These are phyloP conservation scores for Theileria parva DNA, from an alignment of 169 alveolate species.

Conservation along the genomic window DNA sequence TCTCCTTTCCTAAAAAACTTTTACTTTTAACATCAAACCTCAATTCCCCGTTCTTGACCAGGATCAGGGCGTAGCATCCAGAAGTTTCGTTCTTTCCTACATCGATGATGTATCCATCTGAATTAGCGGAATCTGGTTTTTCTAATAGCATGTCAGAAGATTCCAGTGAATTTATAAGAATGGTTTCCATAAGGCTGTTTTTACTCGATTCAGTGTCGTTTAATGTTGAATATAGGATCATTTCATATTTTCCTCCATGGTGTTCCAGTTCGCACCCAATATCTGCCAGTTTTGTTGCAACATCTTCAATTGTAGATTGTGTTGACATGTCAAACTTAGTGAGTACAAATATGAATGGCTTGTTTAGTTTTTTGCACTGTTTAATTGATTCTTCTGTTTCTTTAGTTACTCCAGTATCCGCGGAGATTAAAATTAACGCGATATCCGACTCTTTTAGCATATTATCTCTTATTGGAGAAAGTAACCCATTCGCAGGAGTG, in stretches of 20 bases:
- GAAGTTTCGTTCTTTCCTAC: conserved; percentile 33
- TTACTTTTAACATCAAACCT: conserved; percentile 7
- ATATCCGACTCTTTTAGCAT: conserved; percentile 47
- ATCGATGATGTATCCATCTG: conserved; percentile 53
- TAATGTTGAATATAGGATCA: conserved; percentile 33
- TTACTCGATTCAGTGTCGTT: conserved; percentile 25
- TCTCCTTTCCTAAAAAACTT: conserved; percentile 34
- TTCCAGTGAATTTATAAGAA: conserved; percentile 35
- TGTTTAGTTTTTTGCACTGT: conserved; percentile 19
- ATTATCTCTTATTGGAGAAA: conserved; percentile 45
- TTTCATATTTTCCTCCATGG: conserved; percentile 54
- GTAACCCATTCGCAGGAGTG: conserved; percentile 59
- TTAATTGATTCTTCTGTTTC: conserved; percentile 37
- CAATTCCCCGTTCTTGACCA: conserved; percentile 44
- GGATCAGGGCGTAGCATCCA: conserved; percentile 38
- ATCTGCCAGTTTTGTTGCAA: conserved; percentile 31
- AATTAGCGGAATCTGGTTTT: conserved; percentile 3
- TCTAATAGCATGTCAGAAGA: background rate
- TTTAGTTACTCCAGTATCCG: conserved; percentile 49
- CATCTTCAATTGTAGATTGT: conserved; percentile 31
- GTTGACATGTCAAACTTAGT: conserved; percentile 49
- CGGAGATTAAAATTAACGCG: conserved; percentile 41
- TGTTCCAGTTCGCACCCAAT: conserved; percentile 44
- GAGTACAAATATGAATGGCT: conserved; percentile 53
- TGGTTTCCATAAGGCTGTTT: conserved; percentile 31